These are phyloP conservation scores for Sporobolomyces pararoseus DNA, from an alignment of 768 basidiomycete species.

Conservation along the genomic window DNA sequence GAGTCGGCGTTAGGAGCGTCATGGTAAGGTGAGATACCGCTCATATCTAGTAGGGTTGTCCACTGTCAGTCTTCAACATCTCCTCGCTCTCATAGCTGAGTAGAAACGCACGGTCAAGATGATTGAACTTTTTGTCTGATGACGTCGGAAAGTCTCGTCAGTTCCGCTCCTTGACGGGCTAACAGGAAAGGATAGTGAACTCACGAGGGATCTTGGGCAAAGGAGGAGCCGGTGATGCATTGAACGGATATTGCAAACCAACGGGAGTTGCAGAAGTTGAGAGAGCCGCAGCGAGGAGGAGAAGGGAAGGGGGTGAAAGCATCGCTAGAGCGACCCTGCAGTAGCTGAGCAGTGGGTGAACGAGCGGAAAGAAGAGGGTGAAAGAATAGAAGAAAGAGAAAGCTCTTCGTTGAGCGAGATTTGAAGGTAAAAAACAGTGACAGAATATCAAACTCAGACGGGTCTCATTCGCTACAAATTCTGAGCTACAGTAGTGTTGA, in stretches of 20 bases:
- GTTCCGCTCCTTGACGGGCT: too few relatives aligned
- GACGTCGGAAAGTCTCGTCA: not conserved
- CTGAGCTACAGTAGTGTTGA: too few relatives aligned
- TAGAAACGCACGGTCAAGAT: conserved; percentile 2
- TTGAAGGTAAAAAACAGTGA: too few relatives aligned
- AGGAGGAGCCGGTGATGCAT: not conserved
- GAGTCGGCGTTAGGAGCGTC: conserved; percentile 34
- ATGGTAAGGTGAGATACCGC: conserved; percentile 39
- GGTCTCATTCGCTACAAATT: too few relatives aligned
- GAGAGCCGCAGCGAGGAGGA: not conserved
- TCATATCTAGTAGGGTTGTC: conserved; percentile 22
- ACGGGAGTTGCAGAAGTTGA: not conserved
- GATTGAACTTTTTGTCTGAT: conserved; percentile 7
- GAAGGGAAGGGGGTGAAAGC: not conserved
- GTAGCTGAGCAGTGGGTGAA: too few relatives aligned
- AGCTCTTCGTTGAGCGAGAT: too few relatives aligned
- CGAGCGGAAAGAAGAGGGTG: too few relatives aligned
- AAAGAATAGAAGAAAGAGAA: not conserved
- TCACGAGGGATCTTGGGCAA: conserved; percentile 35
- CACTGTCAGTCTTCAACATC: not conserved
- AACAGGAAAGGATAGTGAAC: not conserved
- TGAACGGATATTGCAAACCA: conserved; percentile 9
- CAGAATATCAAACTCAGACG: too few relatives aligned
- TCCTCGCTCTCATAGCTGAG: not conserved
- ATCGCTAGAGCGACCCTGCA: not conserved